phyloP scores from a whole-genome alignment of 2,329 filamentous ascomycete genomes.

The Rhynchosporium graminicola region DNA sequence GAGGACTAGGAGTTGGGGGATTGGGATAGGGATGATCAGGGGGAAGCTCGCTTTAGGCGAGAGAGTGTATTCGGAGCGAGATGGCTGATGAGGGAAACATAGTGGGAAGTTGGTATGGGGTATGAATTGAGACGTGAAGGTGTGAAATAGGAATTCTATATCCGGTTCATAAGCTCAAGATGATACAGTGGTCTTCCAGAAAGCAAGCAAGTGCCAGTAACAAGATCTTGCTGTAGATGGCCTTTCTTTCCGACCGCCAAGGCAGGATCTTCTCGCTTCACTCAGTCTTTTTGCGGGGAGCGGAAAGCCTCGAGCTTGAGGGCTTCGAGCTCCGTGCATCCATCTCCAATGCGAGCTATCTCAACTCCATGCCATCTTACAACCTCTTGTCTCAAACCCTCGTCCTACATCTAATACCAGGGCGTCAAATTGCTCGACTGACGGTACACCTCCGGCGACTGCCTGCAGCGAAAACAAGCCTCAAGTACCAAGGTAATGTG shows the following conservation, averaged over 20 bases:
- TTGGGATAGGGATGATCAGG: no score
- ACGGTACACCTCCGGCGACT: not conserved
- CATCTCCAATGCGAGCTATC: no score
- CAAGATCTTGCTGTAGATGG: not conserved
- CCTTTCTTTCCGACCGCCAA: slow-evolving; percentile 1
- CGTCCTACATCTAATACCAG: not conserved
- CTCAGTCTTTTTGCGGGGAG: slow-evolving; percentile 1
- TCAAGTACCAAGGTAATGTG: slow-evolving; percentile 18
- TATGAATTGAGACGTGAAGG: no score
- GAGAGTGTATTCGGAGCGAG: no score
- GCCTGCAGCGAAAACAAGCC: not conserved
- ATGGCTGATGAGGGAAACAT: no score
- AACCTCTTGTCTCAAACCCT: not conserved
- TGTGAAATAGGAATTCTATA: no score
- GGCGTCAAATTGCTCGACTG: not conserved
- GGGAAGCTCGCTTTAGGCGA: no score
- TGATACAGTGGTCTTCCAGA: no score
- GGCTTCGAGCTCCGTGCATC: not conserved
- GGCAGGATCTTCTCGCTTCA: slow-evolving; percentile 5
- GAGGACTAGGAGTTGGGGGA: no score
- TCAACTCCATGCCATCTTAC: not conserved
- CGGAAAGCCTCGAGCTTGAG: not conserved
- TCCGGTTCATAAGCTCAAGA: no score
- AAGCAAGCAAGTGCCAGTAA: no score
- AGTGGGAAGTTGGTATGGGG: no score